These are phyloP conservation scores for Entrophospora sp. DNA, from an alignment of 192 early-diverging fungal species.

Conservation along the genomic window DNA sequence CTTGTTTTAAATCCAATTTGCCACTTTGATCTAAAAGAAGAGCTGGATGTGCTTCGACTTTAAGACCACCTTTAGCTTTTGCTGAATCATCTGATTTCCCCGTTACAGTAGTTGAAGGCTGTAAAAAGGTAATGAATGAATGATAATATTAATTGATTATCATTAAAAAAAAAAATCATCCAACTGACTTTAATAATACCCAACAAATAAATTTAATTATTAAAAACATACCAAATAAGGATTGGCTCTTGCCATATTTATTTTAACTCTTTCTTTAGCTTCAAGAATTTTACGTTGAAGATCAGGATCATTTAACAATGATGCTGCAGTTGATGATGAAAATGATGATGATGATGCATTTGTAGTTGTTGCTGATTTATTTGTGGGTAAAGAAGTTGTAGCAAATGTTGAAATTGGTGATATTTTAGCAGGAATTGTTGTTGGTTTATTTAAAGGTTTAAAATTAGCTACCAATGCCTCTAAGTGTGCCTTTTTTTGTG, in stretches of 20 bases:
- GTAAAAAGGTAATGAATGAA: neutral
- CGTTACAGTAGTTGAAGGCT: slow-evolving; percentile 15
- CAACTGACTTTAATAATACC: too few relatives aligned
- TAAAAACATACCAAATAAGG: slow-evolving; percentile 17
- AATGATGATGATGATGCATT: neutral
- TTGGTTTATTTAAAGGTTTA: slow-evolving; percentile 14
- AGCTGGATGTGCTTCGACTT: slow-evolving; percentile 27
- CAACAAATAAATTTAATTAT: too few relatives aligned
- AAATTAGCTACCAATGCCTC: slow-evolving; percentile 19
- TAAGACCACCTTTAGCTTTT: slow-evolving; percentile 29
- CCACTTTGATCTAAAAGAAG: slow-evolving; percentile 39
- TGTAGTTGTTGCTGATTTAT: too few relatives aligned
- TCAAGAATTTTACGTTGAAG: slow-evolving; percentile 44
- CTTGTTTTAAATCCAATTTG: slow-evolving; percentile 33
- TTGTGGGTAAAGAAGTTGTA: too few relatives aligned
- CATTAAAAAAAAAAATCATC: neutral
- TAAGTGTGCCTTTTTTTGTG: slow-evolving; percentile 26
- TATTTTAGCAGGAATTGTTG: neutral
- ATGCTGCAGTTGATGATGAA: neutral
- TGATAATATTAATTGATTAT: neutral
- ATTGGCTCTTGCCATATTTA: slow-evolving; percentile 12
- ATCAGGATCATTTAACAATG: slow-evolving; percentile 22
- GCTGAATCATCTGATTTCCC: slow-evolving; percentile 15
- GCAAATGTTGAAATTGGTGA: neutral
- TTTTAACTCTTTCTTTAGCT: slow-evolving; percentile 27